Base-by-base conservation (phyloP, 139 green algal species). In the Klebsormidium nitens region DNA sequence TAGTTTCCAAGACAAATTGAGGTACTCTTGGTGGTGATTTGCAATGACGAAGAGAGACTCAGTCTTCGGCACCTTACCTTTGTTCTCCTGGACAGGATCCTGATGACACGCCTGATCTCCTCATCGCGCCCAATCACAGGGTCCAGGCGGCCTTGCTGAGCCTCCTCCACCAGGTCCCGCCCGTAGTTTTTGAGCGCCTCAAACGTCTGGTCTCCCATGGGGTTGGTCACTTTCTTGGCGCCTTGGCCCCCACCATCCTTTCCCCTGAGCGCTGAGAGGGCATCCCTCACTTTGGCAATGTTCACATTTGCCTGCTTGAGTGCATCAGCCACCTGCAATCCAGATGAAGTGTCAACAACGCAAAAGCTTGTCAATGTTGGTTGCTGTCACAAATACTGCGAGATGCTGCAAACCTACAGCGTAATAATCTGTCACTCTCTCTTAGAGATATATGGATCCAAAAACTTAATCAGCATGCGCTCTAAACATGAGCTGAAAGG, bases 91-190 rank as follows among this genome's bases (percentile, higher is more conserved):
- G 59, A 67, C 58, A 83, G 36, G 23, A 83, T 63, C 6, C 66
- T 50, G 23, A 84, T 80, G 14, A 75, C 59, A 31, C 77, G 65
- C 2, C 62, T 29, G 17, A 83, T 81, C 52, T 83, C 75, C 8
- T 83, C 77, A 39, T 83, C 75, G 3, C 77, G 56, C 0, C 77
- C 77, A 59, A 83, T 80, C 8, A 84, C 55, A 6, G 80, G 80
- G 42, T 85, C 80, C 29, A 85, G 63, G 39, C 79, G 75, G 34
- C 67, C 62, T n/a, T 61, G 17, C 23, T 31, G 17, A 14, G 80
- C 78, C 32, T 69, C 49, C 8, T 72, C 78, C 4, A 77, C 77
- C 19, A 86, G 66, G 50, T 86, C 78, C 5, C 35, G 44, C 5
- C 72, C 71, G 56, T 76, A 84, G 38, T 77, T 75, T 31, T 76